Evolutionary conservation across 139 green algal species (phyloP).

Genomic region (Chlamydomonas asymmetrica): DNA sequence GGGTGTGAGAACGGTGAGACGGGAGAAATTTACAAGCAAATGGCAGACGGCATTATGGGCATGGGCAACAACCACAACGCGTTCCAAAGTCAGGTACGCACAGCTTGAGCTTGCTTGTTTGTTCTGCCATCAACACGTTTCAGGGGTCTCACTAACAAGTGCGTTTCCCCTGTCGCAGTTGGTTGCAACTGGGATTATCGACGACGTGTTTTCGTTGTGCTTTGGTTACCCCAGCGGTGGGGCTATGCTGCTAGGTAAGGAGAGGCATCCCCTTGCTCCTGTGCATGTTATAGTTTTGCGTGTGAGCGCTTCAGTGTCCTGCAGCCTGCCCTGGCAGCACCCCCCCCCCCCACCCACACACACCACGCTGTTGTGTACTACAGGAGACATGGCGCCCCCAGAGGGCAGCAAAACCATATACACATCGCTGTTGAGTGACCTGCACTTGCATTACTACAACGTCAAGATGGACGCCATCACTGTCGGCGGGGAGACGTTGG

Average conservation of each 20-base stretch:
- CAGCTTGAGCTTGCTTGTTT: constrained; percentile 1
- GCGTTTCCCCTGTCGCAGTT: constrained; percentile 60
- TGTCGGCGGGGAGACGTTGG: constrained; percentile 55
- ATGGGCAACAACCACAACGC: constrained; percentile 84
- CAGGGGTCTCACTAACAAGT: background rate
- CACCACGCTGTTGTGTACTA: background rate
- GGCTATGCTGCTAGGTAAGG: constrained; percentile 48
- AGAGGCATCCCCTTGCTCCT: too few species aligned
- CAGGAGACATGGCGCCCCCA: constrained; percentile 45
- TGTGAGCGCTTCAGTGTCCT: background rate
- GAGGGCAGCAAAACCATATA: constrained; percentile 47
- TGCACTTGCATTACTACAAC: constrained; percentile 81
- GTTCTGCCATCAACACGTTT: background rate
- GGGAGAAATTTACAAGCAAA: constrained; percentile 89
- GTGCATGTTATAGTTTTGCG: background rate
- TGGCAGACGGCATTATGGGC: constrained; percentile 90
- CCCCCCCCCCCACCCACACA: background rate
- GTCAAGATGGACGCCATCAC: constrained; percentile 63
- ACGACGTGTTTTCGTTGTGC: constrained; percentile 86
- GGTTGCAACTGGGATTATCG: constrained; percentile 60
- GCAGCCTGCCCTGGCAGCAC: background rate
- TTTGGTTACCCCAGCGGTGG: constrained; percentile 71
- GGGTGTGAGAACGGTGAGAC: constrained; percentile 86
- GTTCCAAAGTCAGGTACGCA: constrained; percentile 64
- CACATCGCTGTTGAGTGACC: constrained; percentile 56